Percentiles rank a stretch among this genome's conserved stretches.
Conservation (phyloP, 208 protist species). For the Tetramitus jugosus region DNA sequence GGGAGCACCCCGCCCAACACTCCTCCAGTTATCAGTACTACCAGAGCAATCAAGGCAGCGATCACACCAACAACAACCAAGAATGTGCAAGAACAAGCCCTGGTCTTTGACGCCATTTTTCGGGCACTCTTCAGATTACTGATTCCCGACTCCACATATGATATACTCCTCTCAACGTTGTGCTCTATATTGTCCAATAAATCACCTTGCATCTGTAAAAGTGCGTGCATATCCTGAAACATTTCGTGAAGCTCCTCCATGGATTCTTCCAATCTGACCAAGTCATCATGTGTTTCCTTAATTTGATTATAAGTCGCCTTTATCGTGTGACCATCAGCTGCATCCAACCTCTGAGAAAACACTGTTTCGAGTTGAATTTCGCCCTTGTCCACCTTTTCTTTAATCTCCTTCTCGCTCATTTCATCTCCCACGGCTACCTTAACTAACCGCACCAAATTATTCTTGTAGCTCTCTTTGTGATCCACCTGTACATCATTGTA, state of each 20-base stretch:
- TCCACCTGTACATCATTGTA: conserved; percentile 4
- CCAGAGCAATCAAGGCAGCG: too few species aligned
- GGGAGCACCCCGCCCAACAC: too few species aligned
- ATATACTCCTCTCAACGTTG: conserved; percentile 17
- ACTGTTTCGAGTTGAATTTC: neutral
- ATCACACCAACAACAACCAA: too few species aligned
- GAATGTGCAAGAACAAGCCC: too few species aligned
- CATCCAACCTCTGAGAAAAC: neutral
- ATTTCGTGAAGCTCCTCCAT: conserved; percentile 21
- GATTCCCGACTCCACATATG: conserved; percentile 7
- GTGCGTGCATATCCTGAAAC: conserved; percentile 9
- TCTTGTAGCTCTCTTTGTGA: neutral
- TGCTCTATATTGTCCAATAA: conserved; percentile 24
- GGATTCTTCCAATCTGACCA: neutral
- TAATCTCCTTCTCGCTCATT: neutral
- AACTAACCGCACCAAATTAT: neutral
- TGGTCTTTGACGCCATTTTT: neutral
- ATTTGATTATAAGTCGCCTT: too few species aligned
- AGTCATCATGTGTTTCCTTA: conserved; percentile 22
- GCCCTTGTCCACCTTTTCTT: neutral
- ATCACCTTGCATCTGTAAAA: conserved; percentile 25
- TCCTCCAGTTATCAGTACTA: too few species aligned
- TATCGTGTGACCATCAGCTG: neutral
- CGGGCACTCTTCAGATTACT: conserved; percentile 19
- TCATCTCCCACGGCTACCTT: neutral